Evolutionary conservation across 345 rosid species (phyloP), one percentile per base, ranked within the genome.

Genomic region (Orychophragmus violaceus): DNA sequence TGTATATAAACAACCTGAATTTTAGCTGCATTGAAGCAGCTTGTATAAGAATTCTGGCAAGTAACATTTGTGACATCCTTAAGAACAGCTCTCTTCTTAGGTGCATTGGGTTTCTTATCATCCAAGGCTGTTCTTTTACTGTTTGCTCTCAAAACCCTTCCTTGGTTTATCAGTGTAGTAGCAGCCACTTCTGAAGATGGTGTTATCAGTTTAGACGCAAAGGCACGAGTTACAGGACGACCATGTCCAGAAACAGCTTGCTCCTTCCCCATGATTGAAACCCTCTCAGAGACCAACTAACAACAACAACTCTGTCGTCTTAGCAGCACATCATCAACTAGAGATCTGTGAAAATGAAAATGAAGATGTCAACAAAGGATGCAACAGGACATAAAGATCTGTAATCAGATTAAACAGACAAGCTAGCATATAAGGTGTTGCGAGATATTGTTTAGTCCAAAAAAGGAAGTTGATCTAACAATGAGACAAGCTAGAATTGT

Each of bases 41-140:
- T 85, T 32, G 16, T 64, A 46, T 78, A 75, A 18, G 85, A 70
- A 68, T 33, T 68, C 24, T 69, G 64, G 62, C 84, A 82, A 48
- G 72, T 71, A 72, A 85, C 79, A 74, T 89, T 89, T 10, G 96
- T 82, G 62, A 89, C 80, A 76, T 92, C 95, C 65, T 78, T 79
- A 63, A 92, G 89, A 66, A 79, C 79, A 21, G 90, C 85, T 77
- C 87, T 81, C 78, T 79, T 85, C 83, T 85, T 87, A 66, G 72
- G 50, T 49, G 66, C 76, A 64, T 51, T 74, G 46, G 63, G 17
- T 58, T 54, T 82, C 74, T 67, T 83, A 65, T 80, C 86, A 53
- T 76, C 92, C 71, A 62, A 78, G 65, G 83, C 80, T 66, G 83
- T 17, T 74, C 87, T 76, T 83, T 82, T 82, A 24, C 70, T 7